phyloP scores from a whole-genome alignment of 108 stramenopile species.

The Skeletonema grethae region DNA sequence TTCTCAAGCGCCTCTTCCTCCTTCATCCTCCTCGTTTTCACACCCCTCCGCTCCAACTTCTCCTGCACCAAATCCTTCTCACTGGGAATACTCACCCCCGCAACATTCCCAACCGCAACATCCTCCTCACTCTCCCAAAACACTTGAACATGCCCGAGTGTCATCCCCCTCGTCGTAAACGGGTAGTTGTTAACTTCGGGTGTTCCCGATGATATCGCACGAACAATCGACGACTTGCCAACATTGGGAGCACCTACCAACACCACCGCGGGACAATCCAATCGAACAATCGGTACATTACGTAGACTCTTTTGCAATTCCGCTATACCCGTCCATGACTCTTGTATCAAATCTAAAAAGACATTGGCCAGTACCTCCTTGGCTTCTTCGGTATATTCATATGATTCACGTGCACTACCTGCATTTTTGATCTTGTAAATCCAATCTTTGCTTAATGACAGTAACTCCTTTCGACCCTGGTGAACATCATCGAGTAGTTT shows the following conservation, averaged over 20 bases:
- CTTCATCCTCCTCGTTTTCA: constrained; percentile 26
- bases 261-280: constrained; percentile 92
- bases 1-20: constrained; percentile 14
- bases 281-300: constrained; percentile 85
- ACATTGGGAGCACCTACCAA: constrained; percentile 98
- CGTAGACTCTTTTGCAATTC: constrained; percentile 84
- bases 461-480: constrained; percentile 77
- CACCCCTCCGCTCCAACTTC: constrained; percentile 24
- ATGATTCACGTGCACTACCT: constrained; percentile 71
- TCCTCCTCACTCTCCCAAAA: constrained; percentile 72
- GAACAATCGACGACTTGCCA: constrained; percentile 87
- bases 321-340: constrained; percentile 64
- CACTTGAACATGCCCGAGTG: constrained; percentile 93
- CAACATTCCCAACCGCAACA: constrained; percentile 40
- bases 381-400: constrained; percentile 61
- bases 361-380: constrained; percentile 55
- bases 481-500: constrained; percentile 76
- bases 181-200: constrained; percentile 98
- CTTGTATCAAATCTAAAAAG: constrained; percentile 65
- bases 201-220: constrained; percentile 87
- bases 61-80: constrained; percentile 31
- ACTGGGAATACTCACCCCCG: constrained; percentile 37
- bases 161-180: constrained; percentile 97
- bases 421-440: constrained; percentile 82
- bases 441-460: constrained; percentile 85